These are phyloP conservation scores for Mucor irregularis DNA, from an alignment of 371 early-diverging fungal genomes.

Conservation along the genomic window DNA sequence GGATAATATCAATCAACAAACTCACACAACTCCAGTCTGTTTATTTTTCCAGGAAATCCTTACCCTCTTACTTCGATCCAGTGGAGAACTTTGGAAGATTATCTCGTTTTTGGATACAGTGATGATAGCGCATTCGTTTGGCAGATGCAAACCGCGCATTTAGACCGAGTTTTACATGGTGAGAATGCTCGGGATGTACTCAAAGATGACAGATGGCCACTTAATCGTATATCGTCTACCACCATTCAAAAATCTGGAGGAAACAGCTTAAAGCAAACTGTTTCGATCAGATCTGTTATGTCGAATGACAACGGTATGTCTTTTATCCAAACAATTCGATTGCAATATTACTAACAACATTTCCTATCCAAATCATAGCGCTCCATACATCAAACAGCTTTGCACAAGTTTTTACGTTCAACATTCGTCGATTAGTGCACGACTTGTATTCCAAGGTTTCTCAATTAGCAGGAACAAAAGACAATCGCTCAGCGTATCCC, in stretches of 20 bases:
- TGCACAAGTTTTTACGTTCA: conserved; percentile 43
- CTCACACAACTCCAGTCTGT: conserved; percentile 48
- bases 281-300: conserved; percentile 26
- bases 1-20: background rate
- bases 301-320: conserved; percentile 28
- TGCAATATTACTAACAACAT: no score
- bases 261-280: conserved; percentile 25
- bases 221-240: conserved; percentile 33
- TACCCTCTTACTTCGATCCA: conserved; percentile 59
- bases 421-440: conserved; percentile 44
- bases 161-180: conserved; percentile 69
- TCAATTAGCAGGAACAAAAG: background rate
- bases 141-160: conserved; percentile 81
- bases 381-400: conserved; percentile 23
- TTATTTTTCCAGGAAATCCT: conserved; percentile 61
- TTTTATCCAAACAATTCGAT: no score
- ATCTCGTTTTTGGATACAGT: conserved; percentile 62
- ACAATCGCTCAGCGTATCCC: conserved; percentile 4
- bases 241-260: background rate
- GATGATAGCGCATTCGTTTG: conserved; percentile 73
- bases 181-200: conserved; percentile 57
- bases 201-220: conserved; percentile 58
- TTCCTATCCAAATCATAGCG: conserved; percentile 2
- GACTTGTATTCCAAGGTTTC: conserved; percentile 28
- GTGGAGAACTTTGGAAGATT: conserved; percentile 72